Conservation (phyloP, 768 basidiomycete genomes). For the Termitomyces sp. region DNA sequence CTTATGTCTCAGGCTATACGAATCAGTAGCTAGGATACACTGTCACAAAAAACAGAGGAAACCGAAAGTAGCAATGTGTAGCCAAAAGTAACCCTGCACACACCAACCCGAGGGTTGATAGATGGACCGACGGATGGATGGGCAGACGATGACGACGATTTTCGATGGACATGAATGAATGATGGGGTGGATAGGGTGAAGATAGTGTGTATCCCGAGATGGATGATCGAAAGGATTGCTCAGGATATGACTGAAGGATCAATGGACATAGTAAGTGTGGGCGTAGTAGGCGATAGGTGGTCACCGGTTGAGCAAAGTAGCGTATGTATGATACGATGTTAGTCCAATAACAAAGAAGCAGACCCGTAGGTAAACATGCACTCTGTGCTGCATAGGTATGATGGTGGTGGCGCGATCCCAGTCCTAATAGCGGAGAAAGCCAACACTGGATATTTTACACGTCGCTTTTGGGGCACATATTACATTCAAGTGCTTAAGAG, state of each 20-base stretch:
- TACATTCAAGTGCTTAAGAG: not conserved
- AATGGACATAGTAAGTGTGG: not conserved
- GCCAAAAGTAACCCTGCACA: not conserved
- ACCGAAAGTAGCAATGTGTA: not conserved
- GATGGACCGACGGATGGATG: not conserved
- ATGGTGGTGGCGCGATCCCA: not conserved
- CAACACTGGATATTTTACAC: not conserved
- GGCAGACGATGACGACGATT: too few relatives aligned
- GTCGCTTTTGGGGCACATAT: not conserved
- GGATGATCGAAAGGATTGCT: not conserved
- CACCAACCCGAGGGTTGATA: not conserved
- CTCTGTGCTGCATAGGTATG: not conserved
- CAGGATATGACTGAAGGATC: not conserved
- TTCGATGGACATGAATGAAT: not conserved
- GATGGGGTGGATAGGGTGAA: not conserved
- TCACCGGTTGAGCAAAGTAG: not conserved
- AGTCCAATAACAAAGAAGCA: not conserved
- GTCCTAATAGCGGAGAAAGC: not conserved
- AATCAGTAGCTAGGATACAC: not conserved
- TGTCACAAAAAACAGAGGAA: not conserved
- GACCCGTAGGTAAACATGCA: too few relatives aligned
- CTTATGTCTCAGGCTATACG: not conserved
- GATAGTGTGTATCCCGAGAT: not conserved
- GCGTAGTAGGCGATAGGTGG: not conserved
- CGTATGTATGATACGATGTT: not conserved